A percentile compares a stretch with the other conserved stretches of the same genome.
phyloP scores from a whole-genome alignment of 805 yeast genomes.

The Suhomyces prunicola region DNA sequence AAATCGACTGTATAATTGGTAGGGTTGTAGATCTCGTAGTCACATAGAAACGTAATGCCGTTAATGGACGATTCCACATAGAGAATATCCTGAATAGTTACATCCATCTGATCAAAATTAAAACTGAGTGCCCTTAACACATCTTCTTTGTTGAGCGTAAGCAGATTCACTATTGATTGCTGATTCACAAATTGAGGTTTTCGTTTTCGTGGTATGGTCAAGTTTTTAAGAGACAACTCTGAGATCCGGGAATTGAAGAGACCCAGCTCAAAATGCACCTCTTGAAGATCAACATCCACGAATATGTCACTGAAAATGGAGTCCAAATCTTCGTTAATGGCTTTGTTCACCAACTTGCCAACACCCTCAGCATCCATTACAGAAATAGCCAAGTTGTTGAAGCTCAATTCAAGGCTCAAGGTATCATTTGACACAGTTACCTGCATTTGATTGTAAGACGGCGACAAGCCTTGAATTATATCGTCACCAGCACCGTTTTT shows the following conservation, averaged over 20 bases:
- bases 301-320: not conserved
- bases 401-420: not conserved
- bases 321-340: not conserved
- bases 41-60: slow-evolving; percentile 24
- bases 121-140: too few relatives aligned
- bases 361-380: slow-evolving; percentile 9
- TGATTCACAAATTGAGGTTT: not conserved
- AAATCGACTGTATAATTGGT: slow-evolving; percentile 21
- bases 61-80: slow-evolving; percentile 25
- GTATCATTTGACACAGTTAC: not conserved
- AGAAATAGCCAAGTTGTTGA: slow-evolving; percentile 10
- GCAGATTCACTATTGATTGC: not conserved
- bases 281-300: slow-evolving; percentile 12
- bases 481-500: slow-evolving; percentile 2
- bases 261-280: slow-evolving; percentile 10
- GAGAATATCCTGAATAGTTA: slow-evolving; percentile 8
- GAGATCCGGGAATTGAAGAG: slow-evolving; percentile 2
- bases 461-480: slow-evolving; percentile 10
- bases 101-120: slow-evolving; percentile 9
- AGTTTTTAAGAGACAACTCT: slow-evolving; percentile 3
- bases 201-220: not conserved
- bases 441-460: slow-evolving; percentile 4
- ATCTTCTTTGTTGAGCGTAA: too few relatives aligned
- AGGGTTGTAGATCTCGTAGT: slow-evolving; percentile 33
- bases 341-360: slow-evolving; percentile 14